phyloP scores from a whole-genome alignment of 192 early-diverging fungal species.

The Entomortierella beljakovae region DNA sequence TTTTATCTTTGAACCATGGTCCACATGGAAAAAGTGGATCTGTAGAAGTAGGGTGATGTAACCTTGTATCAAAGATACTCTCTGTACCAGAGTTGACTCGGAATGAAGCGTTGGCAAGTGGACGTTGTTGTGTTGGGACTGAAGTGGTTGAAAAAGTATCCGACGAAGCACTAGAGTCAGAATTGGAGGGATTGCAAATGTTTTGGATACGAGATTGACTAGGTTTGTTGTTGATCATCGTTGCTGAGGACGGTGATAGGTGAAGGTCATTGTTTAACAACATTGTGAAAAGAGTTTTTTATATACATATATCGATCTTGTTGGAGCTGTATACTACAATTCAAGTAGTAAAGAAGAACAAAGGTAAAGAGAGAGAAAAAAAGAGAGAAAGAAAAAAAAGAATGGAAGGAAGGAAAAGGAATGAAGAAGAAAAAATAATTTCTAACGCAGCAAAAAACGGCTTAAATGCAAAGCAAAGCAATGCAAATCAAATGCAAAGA shows the following conservation, averaged over 20 bases:
- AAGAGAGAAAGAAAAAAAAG: background rate
- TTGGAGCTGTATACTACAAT: background rate
- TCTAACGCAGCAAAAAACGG: no score
- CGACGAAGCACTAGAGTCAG: slow-evolving; percentile 31
- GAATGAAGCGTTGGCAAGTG: slow-evolving; percentile 26
- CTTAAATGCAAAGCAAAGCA: no score
- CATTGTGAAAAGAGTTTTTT: background rate
- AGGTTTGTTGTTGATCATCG: slow-evolving; percentile 27
- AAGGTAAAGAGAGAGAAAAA: no score
- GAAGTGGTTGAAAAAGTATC: slow-evolving; percentile 32
- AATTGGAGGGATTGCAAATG: slow-evolving; percentile 20
- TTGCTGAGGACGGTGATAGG: slow-evolving; percentile 39
- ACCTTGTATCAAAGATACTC: slow-evolving; percentile 25
- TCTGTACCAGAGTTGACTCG: background rate
- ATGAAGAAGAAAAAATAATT: no score
- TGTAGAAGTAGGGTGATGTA: slow-evolving; percentile 46
- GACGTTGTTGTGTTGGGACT: slow-evolving; percentile 14
- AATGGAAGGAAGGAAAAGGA: background rate
- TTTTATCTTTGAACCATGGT: slow-evolving; percentile 63
- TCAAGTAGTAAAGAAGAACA: no score
- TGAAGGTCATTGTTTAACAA: slow-evolving; percentile 3
- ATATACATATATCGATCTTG: no score
- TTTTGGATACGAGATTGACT: slow-evolving; percentile 7
- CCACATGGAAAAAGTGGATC: slow-evolving; percentile 29
- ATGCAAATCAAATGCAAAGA: no score